Base-by-base conservation (phyloP, 352 stramenopile species). In the Phytophthora melonis region DNA sequence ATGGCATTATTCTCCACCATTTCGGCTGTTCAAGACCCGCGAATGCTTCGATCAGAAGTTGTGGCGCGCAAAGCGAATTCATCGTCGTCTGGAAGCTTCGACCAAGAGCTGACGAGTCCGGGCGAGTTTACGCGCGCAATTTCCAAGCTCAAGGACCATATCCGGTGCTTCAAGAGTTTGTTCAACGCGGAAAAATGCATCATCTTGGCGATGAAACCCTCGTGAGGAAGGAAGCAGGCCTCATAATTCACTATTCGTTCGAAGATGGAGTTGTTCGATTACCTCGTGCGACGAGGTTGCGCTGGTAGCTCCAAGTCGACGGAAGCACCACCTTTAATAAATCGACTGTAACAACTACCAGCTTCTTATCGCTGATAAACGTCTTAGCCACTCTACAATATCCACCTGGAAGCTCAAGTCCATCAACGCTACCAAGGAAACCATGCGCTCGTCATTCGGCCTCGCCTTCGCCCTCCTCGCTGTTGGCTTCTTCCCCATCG, bases 81-180 rank as follows among this genome's bases (percentile, higher is more conserved):
- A n/a, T 57, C 58, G 19, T 55, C 39, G 0, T 65, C 39, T 41
- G 58, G 18, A 59, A 59, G 54, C 25, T 9, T 41, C 8, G 19
- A 63, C 27, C 50, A 73, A 69, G 50, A 63, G 16, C 39, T 63
- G 14, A 41, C 47, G 8, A 69, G 25, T n/a, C 49, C 47, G 30
- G 67, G 36, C 66, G 49, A 69, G 16, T 32, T 73, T 16, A 63
- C 36, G 16, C 59, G 56, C 43, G 32, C 45, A 10, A 58, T 63
- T 55, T 58, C 52, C 16, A 36, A 14, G 21, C 23, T 68, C 14
- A 73, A 73, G 30, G 32, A 13, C 11, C 67, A 47, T 19, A 41
- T 54, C 21, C 59, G 59, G 10, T 73, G 66, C 39, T 73, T 73
- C 23, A 41, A 27, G 6, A 73, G 59, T 23, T 49, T 73, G 27